phyloP scores from a whole-genome alignment of 305 asterid species.

The Solanum aculeatissimum region DNA sequence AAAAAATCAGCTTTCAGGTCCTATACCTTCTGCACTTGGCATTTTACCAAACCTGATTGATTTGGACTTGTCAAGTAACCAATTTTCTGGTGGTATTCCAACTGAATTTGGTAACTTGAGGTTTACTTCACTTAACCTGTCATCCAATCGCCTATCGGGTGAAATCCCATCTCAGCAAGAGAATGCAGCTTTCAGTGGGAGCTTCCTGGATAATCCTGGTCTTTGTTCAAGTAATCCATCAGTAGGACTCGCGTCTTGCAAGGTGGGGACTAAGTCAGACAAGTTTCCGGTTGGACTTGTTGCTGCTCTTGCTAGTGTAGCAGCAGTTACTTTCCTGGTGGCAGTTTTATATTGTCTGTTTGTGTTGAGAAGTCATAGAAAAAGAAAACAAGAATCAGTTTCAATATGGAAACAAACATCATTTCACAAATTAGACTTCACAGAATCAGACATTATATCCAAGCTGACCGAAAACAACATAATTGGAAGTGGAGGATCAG shows the following conservation, averaged over 20 bases:
- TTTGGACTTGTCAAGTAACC: constrained; percentile 63
- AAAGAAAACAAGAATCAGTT: constrained; percentile 17
- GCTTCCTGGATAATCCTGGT: constrained; percentile 55
- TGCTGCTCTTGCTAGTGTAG: constrained; percentile 53
- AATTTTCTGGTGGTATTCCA: constrained; percentile 61
- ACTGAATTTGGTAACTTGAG: constrained; percentile 28
- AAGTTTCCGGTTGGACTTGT: constrained; percentile 28
- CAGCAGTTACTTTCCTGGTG: constrained; percentile 28
- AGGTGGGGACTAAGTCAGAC: constrained; percentile 5
- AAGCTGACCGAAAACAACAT: constrained; percentile 39
- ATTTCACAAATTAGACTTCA: constrained; percentile 65
- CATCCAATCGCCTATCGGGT: constrained; percentile 61
- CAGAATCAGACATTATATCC: constrained; percentile 47
- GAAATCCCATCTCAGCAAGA: constrained; percentile 47
- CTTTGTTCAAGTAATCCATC: constrained; percentile 48
- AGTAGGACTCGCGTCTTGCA: constrained; percentile 33
- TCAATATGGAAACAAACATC: constrained; percentile 72
- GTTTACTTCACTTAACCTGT: constrained; percentile 38
- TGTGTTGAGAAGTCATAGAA: constrained; percentile 30
- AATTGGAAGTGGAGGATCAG: constrained; percentile 87
- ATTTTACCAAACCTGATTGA: constrained; percentile 29
- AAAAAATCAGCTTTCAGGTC: constrained; percentile 56
- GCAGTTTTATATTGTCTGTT: constrained; percentile 31
- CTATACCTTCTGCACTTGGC: constrained; percentile 53
- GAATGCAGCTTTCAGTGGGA: constrained; percentile 39